These are phyloP conservation scores for Cryphonectria parasitica DNA, from an alignment of 2,329 filamentous ascomycete genomes.

Conservation along the genomic window DNA sequence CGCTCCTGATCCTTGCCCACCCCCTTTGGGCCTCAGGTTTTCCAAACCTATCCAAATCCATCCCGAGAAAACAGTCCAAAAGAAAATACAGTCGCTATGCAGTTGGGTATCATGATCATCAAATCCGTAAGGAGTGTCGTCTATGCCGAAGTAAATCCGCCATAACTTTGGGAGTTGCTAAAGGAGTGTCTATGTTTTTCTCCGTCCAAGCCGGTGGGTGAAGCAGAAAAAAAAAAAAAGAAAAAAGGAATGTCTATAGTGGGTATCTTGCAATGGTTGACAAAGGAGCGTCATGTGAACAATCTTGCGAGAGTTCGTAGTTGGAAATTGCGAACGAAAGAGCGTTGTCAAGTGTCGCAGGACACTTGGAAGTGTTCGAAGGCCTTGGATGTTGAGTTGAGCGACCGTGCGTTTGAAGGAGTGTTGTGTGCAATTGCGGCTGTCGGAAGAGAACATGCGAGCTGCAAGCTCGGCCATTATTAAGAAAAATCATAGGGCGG, in stretches of 20 bases:
- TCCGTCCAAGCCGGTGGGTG: slow-evolving; percentile 39
- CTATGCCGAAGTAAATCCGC: slow-evolving; percentile 43
- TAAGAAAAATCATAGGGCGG: slow-evolving; percentile 32
- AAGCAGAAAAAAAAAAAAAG: slow-evolving; percentile 32
- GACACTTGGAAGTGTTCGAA: slow-evolving; percentile 35
- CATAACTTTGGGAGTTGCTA: slow-evolving; percentile 39
- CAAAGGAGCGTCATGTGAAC: slow-evolving; percentile 39
- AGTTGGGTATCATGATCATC: slow-evolving; percentile 52
- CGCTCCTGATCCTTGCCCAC: slow-evolving; percentile 7
- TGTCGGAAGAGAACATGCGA: slow-evolving; percentile 31
- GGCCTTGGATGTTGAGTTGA: slow-evolving; percentile 38
- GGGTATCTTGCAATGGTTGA: slow-evolving; percentile 42
- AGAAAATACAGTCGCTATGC: slow-evolving; percentile 57
- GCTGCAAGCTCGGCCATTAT: slow-evolving; percentile 38
- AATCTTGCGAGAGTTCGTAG: slow-evolving; percentile 32
- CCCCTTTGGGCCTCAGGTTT: slow-evolving; percentile 11
- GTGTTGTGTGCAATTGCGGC: slow-evolving; percentile 41
- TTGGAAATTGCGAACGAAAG: slow-evolving; percentile 34
- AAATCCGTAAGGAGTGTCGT: slow-evolving; percentile 51
- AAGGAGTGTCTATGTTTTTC: slow-evolving; percentile 40
- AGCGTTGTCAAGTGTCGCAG: slow-evolving; percentile 40
- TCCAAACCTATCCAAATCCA: slow-evolving; percentile 4
- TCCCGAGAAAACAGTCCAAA: slow-evolving; percentile 18
- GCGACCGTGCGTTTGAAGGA: slow-evolving; percentile 28
- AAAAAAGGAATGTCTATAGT: slow-evolving; percentile 50